Percentiles rank a stretch among this genome's conserved stretches.
phyloP scores from a whole-genome alignment of 495 filamentous ascomycete species.

The Chaetomium tenue region DNA sequence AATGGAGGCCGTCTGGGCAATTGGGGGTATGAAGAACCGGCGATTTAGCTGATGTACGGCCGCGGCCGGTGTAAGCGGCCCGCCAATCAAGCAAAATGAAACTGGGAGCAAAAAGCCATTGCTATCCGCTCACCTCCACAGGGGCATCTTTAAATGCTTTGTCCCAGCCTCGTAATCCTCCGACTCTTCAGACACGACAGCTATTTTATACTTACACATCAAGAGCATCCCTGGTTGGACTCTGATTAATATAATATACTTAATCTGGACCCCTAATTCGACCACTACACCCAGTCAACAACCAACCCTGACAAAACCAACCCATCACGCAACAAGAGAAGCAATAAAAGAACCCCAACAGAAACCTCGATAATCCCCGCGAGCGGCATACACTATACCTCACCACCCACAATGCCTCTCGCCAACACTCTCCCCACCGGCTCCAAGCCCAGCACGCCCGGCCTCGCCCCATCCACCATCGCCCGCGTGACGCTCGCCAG shows the following conservation, averaged over 20 bases:
- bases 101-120: not conserved
- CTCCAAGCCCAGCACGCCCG: not conserved
- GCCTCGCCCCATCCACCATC: not conserved
- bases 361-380: too few species aligned
- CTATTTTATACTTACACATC: not conserved
- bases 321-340: too few species aligned
- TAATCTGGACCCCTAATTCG: not conserved
- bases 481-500: not conserved
- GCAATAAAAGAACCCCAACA: too few species aligned
- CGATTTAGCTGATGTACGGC: not conserved
- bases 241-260: too few species aligned
- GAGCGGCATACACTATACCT: not conserved
- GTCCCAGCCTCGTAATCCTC: not conserved
- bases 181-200: not conserved
- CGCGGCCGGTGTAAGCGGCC: not conserved
- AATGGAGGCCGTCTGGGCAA: not conserved
- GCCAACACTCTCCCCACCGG: not conserved
- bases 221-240: not conserved
- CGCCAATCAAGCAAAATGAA: constrained; percentile 9
- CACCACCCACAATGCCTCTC: not conserved
- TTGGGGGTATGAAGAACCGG: not conserved
- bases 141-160: not conserved
- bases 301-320: too few species aligned
- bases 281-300: not conserved
- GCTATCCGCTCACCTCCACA: not conserved